phyloP scores from a whole-genome alignment of 1,284 basidiomycete genomes.

The Ceratobasidium sp. region DNA sequence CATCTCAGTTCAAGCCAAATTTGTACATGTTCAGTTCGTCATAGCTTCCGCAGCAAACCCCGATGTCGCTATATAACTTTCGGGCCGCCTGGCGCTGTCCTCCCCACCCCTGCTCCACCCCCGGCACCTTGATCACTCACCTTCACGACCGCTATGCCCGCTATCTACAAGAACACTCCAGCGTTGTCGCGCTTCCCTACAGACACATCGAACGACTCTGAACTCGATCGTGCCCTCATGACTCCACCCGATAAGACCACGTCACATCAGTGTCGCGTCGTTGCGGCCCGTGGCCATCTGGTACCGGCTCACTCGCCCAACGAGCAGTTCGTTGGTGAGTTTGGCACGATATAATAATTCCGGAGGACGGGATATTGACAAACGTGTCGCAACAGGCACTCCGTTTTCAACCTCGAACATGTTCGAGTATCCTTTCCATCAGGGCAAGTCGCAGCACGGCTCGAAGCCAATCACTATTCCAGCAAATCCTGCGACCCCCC shows the following conservation, averaged over 20 bases:
- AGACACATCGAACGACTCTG: conserved; percentile 13
- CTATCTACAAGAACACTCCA: conserved; percentile 5
- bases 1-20: not conserved
- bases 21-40: conserved; percentile 7
- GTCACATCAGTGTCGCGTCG: conserved; percentile 5
- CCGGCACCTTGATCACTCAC: not conserved
- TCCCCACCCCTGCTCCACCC: not conserved
- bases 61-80: conserved; percentile 4
- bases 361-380: not conserved
- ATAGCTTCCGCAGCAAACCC: conserved; percentile 2
- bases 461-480: conserved; percentile 7
- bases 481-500: not conserved
- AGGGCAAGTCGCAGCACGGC: not conserved
- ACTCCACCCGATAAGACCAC: conserved; percentile 9
- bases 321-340: conserved; percentile 24
- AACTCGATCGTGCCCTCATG: conserved; percentile 7
- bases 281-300: not conserved
- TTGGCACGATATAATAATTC: not conserved
- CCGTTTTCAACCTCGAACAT: conserved; percentile 26
- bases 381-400: not conserved
- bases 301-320: conserved; percentile 24
- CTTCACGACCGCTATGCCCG: not conserved
- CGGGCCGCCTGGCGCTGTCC: not conserved
- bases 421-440: conserved; percentile 29
- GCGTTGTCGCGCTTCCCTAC: conserved; percentile 18